A percentile compares a stretch with the other conserved stretches of the same genome.
Conservation (phyloP, 129 eudicot genomes). For the Lactuca saligna region DNA sequence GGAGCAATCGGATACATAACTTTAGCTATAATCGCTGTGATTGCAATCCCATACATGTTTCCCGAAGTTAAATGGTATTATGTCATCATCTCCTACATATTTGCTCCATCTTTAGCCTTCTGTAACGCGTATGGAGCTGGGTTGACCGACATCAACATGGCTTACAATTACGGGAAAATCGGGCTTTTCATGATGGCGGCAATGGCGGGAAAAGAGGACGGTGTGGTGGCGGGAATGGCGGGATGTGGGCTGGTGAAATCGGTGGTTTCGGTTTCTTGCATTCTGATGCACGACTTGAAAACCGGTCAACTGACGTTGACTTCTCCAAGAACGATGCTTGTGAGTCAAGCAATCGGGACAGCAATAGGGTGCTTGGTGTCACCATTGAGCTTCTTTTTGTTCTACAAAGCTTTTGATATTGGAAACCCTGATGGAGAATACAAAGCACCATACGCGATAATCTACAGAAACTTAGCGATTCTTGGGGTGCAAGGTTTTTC, state of each 20-base stretch:
- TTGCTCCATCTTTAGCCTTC: slow-evolving; percentile 84
- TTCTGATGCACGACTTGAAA: slow-evolving; percentile 82
- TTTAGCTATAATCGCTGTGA: slow-evolving; percentile 45
- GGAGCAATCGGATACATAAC: slow-evolving; percentile 54
- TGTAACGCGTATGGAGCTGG: slow-evolving; percentile 94
- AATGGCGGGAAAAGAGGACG: slow-evolving; percentile 60
- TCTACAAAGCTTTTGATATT: slow-evolving; percentile 76
- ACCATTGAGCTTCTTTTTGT: slow-evolving; percentile 66
- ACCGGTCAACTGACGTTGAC: slow-evolving; percentile 80
- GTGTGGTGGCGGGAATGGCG: slow-evolving; percentile 75
- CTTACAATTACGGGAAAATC: slow-evolving; percentile 80
- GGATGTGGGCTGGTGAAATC: slow-evolving; percentile 80
- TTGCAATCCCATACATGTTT: slow-evolving; percentile 61
- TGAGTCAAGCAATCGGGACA: slow-evolving; percentile 80
- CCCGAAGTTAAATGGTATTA: slow-evolving; percentile 84
- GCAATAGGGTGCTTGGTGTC: slow-evolving; percentile 76
- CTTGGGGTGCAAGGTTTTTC: slow-evolving; percentile 79
- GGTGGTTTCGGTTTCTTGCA: slow-evolving; percentile 65
- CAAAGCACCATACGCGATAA: slow-evolving; percentile 82
- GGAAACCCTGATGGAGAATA: slow-evolving; percentile 79
- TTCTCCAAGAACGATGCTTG: slow-evolving; percentile 80
- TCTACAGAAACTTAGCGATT: slow-evolving; percentile 75
- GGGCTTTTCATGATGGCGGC: slow-evolving; percentile 76
- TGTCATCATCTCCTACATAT: slow-evolving; percentile 60
- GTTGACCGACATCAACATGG: slow-evolving; percentile 79